Conservation (phyloP, 352 stramenopile genomes). For the Discostella stelligera region DNA sequence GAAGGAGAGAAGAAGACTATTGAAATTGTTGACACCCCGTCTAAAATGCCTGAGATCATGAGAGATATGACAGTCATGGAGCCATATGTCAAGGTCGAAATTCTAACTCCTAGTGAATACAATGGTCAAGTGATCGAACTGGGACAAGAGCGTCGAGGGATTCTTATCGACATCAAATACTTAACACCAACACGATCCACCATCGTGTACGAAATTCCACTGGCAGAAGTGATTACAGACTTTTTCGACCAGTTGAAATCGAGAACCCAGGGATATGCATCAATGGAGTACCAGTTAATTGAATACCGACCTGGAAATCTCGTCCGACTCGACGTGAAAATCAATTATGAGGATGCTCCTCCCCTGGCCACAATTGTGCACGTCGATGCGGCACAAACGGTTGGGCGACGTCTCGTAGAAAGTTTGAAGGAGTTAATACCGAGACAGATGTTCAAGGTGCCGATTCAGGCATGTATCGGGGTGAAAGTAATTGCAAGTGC, state of each 20-base stretch:
- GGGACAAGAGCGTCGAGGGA: conserved; percentile 82
- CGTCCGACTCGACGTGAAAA: conserved; percentile 87
- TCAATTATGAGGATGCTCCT: conserved; percentile 85
- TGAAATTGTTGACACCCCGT: conserved; percentile 62
- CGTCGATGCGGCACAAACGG: conserved; percentile 79
- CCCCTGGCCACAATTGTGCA: conserved; percentile 84
- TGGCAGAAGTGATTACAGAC: conserved; percentile 98
- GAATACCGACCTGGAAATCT: conserved; percentile 93
- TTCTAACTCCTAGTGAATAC: conserved; percentile 84
- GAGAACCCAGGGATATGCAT: conserved; percentile 96
- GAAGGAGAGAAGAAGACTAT: conserved; percentile 52
- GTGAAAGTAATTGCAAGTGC: conserved; percentile 87
- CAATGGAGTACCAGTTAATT: conserved; percentile 96
- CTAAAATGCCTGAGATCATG: conserved; percentile 77
- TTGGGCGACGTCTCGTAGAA: conserved; percentile 75
- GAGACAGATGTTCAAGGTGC: conserved; percentile 98
- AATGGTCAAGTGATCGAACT: conserved; percentile 87
- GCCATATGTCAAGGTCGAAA: conserved; percentile 85
- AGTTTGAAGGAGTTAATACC: conserved; percentile 90
- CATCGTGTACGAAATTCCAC: conserved; percentile 86
- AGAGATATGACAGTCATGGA: conserved; percentile 79
- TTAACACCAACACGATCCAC: conserved; percentile 90
- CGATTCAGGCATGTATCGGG: conserved; percentile 92
- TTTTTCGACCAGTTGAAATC: conserved; percentile 99
- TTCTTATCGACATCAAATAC: conserved; percentile 94